These are phyloP conservation scores for Ganoderma multipileum DNA, from an alignment of 1,284 basidiomycete genomes.

Conservation along the genomic window DNA sequence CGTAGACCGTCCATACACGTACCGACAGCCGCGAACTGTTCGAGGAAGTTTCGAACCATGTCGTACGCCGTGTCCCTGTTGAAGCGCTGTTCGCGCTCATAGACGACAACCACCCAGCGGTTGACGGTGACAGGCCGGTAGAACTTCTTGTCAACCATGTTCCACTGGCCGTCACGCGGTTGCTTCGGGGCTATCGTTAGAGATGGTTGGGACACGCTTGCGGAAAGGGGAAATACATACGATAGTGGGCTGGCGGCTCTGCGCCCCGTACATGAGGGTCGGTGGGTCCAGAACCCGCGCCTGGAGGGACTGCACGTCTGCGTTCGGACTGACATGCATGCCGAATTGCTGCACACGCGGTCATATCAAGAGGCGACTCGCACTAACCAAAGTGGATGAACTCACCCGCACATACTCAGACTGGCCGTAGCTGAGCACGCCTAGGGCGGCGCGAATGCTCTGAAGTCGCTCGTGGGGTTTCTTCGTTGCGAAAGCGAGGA, in stretches of 20 bases:
- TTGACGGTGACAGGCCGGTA: conserved; percentile 56
- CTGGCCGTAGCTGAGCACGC: conserved; percentile 70
- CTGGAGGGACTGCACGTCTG: conserved; percentile 55
- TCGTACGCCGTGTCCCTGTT: conserved; percentile 48
- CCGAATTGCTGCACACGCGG: conserved; percentile 54
- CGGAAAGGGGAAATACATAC: conserved; percentile 44
- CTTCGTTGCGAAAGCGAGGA: conserved; percentile 77
- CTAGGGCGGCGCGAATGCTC: conserved; percentile 63
- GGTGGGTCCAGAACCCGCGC: conserved; percentile 71
- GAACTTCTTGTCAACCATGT: conserved; percentile 76
- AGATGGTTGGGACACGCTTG: neutral
- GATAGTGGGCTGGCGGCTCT: conserved; percentile 57
- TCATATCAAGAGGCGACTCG: neutral
- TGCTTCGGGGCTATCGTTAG: conserved; percentile 42
- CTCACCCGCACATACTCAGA: conserved; percentile 69
- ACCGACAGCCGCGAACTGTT: conserved; percentile 63
- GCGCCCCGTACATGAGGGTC: conserved; percentile 63
- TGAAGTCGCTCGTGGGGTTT: conserved; percentile 63
- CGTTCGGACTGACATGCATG: conserved; percentile 57
- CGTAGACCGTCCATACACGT: conserved; percentile 35
- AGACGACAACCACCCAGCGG: conserved; percentile 69
- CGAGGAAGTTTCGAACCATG: conserved; percentile 56
- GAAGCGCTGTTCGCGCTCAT: conserved; percentile 64
- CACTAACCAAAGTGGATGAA: neutral
- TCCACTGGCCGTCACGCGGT: conserved; percentile 73